A percentile compares a stretch with the other conserved stretches of the same genome.
Conservation (phyloP, 1,284 basidiomycete genomes). For the Sporisorium reilianum region DNA sequence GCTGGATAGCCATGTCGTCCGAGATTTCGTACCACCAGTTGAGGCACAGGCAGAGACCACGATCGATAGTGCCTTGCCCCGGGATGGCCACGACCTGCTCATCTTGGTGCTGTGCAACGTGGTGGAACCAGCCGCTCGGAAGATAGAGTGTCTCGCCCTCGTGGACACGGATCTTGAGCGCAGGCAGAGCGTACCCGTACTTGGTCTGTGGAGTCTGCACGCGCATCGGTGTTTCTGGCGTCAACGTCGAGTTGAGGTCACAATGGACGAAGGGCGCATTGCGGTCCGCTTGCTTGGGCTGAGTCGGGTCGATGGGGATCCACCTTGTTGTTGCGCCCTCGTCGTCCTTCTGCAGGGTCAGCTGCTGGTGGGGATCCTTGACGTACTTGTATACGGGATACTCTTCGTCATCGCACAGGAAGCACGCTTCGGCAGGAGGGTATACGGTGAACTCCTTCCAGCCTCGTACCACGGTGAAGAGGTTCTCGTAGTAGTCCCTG, state of each 20-base stretch:
- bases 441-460: constrained; percentile 62
- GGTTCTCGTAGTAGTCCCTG: constrained; percentile 65
- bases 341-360: constrained; percentile 22
- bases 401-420: constrained; percentile 55
- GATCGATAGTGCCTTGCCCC: constrained; percentile 4
- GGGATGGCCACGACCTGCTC: constrained; percentile 16
- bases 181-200: constrained; percentile 48
- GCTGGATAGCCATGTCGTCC: constrained; percentile 39
- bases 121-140: constrained; percentile 64
- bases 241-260: constrained; percentile 20
- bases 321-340: constrained; percentile 48
- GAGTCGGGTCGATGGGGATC: constrained; percentile 60
- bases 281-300: constrained; percentile 34
- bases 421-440: constrained; percentile 54
- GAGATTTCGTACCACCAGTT: constrained; percentile 66
- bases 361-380: neutral
- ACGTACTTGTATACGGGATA: constrained; percentile 26
- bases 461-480: constrained; percentile 60
- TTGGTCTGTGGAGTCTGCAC: constrained; percentile 25
- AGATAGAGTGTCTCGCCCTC: constrained; percentile 61
- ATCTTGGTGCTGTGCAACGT: constrained; percentile 60
- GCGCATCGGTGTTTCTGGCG: neutral
- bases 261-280: constrained; percentile 46
- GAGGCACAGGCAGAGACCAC: constrained; percentile 58
- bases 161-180: constrained; percentile 56